Evolutionary conservation across 192 early-diverging fungal species (phyloP), one percentile per base, ranked within the genome.

Genomic region (Pilobolus umbonatus): DNA sequence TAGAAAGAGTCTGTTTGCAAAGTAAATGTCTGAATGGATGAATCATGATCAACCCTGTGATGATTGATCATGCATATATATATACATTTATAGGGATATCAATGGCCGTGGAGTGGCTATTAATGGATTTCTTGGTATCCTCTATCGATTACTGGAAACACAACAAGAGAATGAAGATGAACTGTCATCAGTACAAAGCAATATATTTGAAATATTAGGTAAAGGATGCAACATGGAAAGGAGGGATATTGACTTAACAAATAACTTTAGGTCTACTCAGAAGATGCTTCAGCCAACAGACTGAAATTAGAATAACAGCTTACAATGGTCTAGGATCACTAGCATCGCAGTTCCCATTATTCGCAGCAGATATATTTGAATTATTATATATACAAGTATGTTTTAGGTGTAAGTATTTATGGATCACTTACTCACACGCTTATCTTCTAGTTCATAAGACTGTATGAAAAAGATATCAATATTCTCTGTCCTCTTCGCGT

Each of bases 241-340:
- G 11, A 10, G 3, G 0, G 10, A 1, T 4, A 22, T 51, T 11
- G 17, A 40, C 47, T 35, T 64, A 22, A 15, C 29, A 53, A 35
- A 17, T 60, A 60, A 59, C 19, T 21, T 21, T 78, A 65, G 85
- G 86, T 12, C 77, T 84, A 30, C 39, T 90, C 34, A 76, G 87
- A 3, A 78, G 85, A 21, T 86, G 86, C 25, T 67, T 88, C 55
- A 85, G 78, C 44, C 85, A 87, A 64, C 88, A 88, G 57, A 57
- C 73, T 3, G 77, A 87, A 34, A 70, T 88, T 15, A 75, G 87
- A 15, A 57, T 75, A 0, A 36, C 65, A 12, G 55, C 82, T 4
- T 90, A 90, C 45, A 57, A 79, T 28, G 76, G 81, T 0, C 62
- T 90, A 12, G 72, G 73, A 7, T 61, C 55, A 5, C 57, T 87